Conservation (phyloP, 2,329 filamentous ascomycete genomes). For the Trichoderma gracile region DNA sequence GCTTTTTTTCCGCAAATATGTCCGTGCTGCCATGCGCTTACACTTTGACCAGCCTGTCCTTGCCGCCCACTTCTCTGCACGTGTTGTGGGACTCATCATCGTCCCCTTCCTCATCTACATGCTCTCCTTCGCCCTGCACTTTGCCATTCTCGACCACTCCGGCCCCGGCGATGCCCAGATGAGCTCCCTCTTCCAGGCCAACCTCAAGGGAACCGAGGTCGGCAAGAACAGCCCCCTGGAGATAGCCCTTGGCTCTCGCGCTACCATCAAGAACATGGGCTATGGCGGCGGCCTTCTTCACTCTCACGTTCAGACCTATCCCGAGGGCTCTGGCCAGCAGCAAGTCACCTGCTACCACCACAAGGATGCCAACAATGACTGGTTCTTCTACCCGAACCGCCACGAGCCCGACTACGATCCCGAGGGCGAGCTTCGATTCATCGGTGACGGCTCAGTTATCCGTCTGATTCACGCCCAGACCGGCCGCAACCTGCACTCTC, state of each 20-base stretch:
- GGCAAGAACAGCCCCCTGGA: conserved; percentile 94
- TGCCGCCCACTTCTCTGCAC: conserved; percentile 74
- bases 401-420: conserved; percentile 70
- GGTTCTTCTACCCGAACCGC: conserved; percentile 97
- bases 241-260: conserved; percentile 82
- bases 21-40: background rate
- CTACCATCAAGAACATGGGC: conserved; percentile 98
- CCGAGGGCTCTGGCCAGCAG: conserved; percentile 89
- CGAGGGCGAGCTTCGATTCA: conserved; percentile 68
- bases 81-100: conserved; percentile 83
- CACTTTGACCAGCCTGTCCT: conserved; percentile 54
- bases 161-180: conserved; percentile 99
- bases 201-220: conserved; percentile 88
- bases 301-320: conserved; percentile 94
- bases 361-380: conserved; percentile 99
- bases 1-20: background rate
- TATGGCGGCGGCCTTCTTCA: conserved; percentile 96
- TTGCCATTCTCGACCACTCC: conserved; percentile 87
- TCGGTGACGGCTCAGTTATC: conserved; percentile 75
- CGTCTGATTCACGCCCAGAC: conserved; percentile 94
- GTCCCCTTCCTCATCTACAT: conserved; percentile 91
- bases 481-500: conserved; percentile 94
- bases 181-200: conserved; percentile 98
- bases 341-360: conserved; percentile 99
- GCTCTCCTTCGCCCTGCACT: conserved; percentile 93